Percentiles rank a stretch among this genome's conserved stretches.
Evolutionary conservation across 176 grass and related monocot species (phyloP).

Genomic region (Raddia distichophylla): DNA sequence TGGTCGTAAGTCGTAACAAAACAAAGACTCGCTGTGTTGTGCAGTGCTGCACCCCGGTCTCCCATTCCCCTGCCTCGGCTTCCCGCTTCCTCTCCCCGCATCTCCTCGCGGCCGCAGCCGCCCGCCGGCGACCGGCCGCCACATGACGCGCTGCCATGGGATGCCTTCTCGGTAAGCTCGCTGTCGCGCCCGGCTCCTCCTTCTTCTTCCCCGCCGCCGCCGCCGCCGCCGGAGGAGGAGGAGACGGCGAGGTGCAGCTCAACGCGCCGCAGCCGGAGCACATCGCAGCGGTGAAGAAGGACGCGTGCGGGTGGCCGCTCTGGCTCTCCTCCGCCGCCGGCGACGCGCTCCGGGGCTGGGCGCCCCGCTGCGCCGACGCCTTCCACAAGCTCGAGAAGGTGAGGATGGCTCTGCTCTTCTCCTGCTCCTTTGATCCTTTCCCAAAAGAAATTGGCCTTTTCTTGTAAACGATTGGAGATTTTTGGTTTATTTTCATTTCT

Average conservation of each 20-base stretch:
- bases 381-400: constrained; percentile 97
- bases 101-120: constrained; percentile 30
- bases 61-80: constrained; percentile 27
- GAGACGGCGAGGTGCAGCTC: constrained; percentile 39
- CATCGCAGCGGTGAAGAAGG: constrained; percentile 53
- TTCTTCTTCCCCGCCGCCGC: constrained; percentile 51
- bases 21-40: not conserved
- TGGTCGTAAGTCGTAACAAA: constrained; percentile 10
- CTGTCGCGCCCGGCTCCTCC: constrained; percentile 44
- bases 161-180: constrained; percentile 80
- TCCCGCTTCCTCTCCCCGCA: constrained; percentile 41
- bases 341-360: constrained; percentile 72
- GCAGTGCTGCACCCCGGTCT: not conserved
- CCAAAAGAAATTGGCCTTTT: constrained; percentile 5
- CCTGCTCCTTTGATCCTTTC: not conserved
- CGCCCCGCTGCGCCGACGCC: constrained; percentile 81
- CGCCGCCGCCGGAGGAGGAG: not conserved
- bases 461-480: not conserved
- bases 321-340: constrained; percentile 81
- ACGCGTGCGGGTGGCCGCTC: constrained; percentile 73
- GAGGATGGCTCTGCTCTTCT: not conserved
- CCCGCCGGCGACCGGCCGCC: constrained; percentile 13
- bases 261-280: constrained; percentile 45
- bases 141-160: constrained; percentile 75
- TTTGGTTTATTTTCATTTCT: not conserved